Evolutionary conservation across 176 grass and related monocot species (phyloP).

Genomic region (Raddia distichophylla): DNA sequence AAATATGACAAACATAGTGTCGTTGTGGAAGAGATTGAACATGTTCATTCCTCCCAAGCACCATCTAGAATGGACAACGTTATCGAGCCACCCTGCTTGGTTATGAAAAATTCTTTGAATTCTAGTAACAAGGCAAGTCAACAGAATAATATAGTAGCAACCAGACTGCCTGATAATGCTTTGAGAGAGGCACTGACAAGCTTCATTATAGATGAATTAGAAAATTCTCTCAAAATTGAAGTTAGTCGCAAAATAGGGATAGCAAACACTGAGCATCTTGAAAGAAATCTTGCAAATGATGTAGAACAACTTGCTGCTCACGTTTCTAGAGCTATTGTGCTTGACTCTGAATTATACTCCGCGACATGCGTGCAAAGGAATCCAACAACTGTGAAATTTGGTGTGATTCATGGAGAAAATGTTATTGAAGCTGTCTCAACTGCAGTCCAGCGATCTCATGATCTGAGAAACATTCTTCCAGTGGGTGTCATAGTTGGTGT

Average conservation of each 20-base stretch:
- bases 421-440: conserved; percentile 69
- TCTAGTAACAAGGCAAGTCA: conserved; percentile 38
- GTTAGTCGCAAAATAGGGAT: conserved; percentile 73
- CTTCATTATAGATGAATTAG: conserved; percentile 66
- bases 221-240: conserved; percentile 73
- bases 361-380: conserved; percentile 45
- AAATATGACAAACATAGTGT: conserved; percentile 32
- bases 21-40: conserved; percentile 25
- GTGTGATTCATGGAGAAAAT: conserved; percentile 52
- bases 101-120: conserved; percentile 36
- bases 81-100: conserved; percentile 61
- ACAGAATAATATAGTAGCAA: conserved; percentile 29
- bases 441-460: conserved; percentile 59
- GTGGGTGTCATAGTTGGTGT: conserved; percentile 81
- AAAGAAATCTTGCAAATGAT: conserved; percentile 58
- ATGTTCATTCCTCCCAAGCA: conserved; percentile 32
- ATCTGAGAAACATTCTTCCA: conserved; percentile 83
- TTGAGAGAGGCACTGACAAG: conserved; percentile 50
- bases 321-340: conserved; percentile 60
- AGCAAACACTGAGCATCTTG: conserved; percentile 52
- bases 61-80: conserved; percentile 35
- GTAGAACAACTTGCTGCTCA: conserved; percentile 59
- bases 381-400: conserved; percentile 58
- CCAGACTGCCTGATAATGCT: conserved; percentile 44
- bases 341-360: conserved; percentile 62